Conservation (phyloP, 805 yeast genomes). For the Huiozyma sinensis region DNA sequence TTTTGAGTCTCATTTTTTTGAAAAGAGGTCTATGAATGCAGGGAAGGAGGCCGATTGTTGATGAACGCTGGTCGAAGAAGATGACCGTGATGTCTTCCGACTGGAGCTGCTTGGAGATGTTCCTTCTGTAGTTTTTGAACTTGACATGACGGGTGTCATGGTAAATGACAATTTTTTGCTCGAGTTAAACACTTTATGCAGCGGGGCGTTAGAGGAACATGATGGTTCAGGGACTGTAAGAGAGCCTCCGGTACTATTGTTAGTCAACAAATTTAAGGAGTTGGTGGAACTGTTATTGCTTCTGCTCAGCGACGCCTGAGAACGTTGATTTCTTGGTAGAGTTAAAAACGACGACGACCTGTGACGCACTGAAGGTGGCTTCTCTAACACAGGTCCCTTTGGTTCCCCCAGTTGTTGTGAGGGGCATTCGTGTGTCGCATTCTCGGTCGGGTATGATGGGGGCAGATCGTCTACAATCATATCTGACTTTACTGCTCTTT, state of each 20-base stretch:
- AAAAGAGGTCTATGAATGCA: slow-evolving; percentile 1
- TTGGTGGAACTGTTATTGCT: slow-evolving; percentile 20
- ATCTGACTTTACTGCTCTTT: slow-evolving; percentile 55
- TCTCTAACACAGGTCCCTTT: slow-evolving; percentile 9
- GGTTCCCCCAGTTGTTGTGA: not conserved
- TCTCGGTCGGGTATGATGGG: slow-evolving; percentile 45
- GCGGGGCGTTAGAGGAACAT: slow-evolving; percentile 3
- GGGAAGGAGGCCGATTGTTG: slow-evolving; percentile 3
- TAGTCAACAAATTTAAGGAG: slow-evolving; percentile 12
- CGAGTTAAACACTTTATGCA: slow-evolving; percentile 9
- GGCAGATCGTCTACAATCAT: slow-evolving; percentile 45
- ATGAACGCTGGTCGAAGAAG: not conserved
- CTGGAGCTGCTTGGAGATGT: not conserved
- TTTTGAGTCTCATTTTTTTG: not conserved
- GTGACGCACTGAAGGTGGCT: slow-evolving; percentile 21
- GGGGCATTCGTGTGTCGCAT: not conserved
- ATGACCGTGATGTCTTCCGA: not conserved
- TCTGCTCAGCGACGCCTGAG: slow-evolving; percentile 13
- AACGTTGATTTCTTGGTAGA: slow-evolving; percentile 4
- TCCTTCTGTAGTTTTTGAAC: not conserved
- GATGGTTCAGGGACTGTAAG: slow-evolving; percentile 3
- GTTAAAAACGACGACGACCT: slow-evolving; percentile 17
- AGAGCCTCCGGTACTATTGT: slow-evolving; percentile 9
- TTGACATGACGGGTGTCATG: slow-evolving; percentile 17
- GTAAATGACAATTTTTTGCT: slow-evolving; percentile 20